These are phyloP conservation scores for Tricholoma furcatifolium DNA, from an alignment of 768 basidiomycete species.

Conservation along the genomic window DNA sequence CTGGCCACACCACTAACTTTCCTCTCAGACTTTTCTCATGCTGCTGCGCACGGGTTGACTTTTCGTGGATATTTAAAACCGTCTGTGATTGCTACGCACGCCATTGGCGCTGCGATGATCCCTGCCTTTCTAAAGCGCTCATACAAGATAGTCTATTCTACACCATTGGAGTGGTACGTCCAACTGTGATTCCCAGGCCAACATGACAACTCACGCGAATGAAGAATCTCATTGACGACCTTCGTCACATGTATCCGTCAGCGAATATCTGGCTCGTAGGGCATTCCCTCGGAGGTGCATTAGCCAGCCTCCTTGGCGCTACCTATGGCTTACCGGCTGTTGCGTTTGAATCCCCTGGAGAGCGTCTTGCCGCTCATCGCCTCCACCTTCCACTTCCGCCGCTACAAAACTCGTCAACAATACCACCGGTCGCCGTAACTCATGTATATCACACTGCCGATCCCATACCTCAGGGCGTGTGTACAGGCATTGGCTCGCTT, in stretches of 20 bases:
- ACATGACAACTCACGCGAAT: neutral
- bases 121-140: constrained; percentile 81
- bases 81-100: constrained; percentile 87
- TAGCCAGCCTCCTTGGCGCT: constrained; percentile 84
- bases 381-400: constrained; percentile 85
- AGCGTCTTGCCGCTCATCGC: constrained; percentile 70
- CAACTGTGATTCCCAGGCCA: neutral
- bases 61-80: constrained; percentile 80
- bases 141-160: constrained; percentile 93
- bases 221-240: constrained; percentile 85
- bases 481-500: constrained; percentile 69
- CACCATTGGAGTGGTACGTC: constrained; percentile 76
- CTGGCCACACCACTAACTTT: neutral
- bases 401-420: constrained; percentile 9
- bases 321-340: constrained; percentile 93
- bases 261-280: constrained; percentile 89
- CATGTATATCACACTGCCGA: constrained; percentile 93
- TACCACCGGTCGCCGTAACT: constrained; percentile 47
- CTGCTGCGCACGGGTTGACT: constrained; percentile 88
- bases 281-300: constrained; percentile 86
- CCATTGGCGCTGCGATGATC: constrained; percentile 71
- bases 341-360: constrained; percentile 85
- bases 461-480: constrained; percentile 85
- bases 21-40: constrained; percentile 68
- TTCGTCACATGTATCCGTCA: constrained; percentile 78